Conservation (phyloP, 2,329 filamentous ascomycete species). For the Hymenoscyphus fructigenus region DNA sequence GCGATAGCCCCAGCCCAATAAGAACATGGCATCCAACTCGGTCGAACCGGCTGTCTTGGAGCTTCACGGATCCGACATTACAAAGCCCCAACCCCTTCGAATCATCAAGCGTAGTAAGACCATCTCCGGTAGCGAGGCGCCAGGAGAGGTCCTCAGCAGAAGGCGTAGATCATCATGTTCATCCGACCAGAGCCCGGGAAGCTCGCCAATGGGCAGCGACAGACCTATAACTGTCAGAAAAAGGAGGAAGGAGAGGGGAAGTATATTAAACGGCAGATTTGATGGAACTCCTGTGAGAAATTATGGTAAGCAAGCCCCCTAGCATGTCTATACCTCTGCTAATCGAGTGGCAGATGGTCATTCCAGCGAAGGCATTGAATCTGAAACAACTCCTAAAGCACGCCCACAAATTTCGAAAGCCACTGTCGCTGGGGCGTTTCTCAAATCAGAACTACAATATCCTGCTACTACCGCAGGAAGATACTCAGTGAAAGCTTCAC, state of each 20-base stretch:
- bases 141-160: slow-evolving; percentile 26
- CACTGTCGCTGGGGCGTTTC: slow-evolving; percentile 30
- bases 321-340: not conserved
- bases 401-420: slow-evolving; percentile 21
- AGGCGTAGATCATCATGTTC: slow-evolving; percentile 25
- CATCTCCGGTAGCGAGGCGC: slow-evolving; percentile 30
- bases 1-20: slow-evolving; percentile 10
- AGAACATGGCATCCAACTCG: slow-evolving; percentile 40
- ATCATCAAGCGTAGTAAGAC: slow-evolving; percentile 47
- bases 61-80: slow-evolving; percentile 37
- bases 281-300: slow-evolving; percentile 12
- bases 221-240: slow-evolving; percentile 35
- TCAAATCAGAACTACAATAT: slow-evolving; percentile 28
- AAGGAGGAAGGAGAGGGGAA: slow-evolving; percentile 25
- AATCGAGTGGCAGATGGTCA: not conserved
- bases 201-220: slow-evolving; percentile 29
- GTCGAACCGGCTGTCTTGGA: slow-evolving; percentile 35
- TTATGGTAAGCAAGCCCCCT: not conserved
- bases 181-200: slow-evolving; percentile 31
- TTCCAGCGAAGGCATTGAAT: slow-evolving; percentile 17
- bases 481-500: slow-evolving; percentile 23
- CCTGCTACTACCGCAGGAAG: slow-evolving; percentile 21
- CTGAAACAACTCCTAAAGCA: slow-evolving; percentile 33
- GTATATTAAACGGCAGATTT: slow-evolving; percentile 23
- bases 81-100: slow-evolving; percentile 47